Evolutionary conservation across 139 green algal species (phyloP).

Genomic region (Chlorokybus atmophyticus): DNA sequence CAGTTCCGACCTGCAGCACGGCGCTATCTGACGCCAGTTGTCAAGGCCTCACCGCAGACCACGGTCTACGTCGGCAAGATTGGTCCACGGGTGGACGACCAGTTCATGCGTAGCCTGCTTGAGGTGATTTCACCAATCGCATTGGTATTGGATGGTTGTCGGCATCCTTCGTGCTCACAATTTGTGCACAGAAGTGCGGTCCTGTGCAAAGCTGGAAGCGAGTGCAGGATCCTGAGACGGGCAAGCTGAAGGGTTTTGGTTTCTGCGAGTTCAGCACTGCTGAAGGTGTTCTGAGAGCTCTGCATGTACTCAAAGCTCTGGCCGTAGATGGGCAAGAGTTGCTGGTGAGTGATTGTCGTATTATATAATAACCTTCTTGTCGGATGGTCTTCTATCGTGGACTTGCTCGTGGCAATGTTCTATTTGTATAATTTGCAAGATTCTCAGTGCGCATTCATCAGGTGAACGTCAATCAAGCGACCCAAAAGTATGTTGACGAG

Average conservation of each 20-base stretch:
- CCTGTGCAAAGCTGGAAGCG: constrained; percentile 72
- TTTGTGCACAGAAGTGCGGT: constrained; percentile 65
- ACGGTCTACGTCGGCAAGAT: constrained; percentile 51
- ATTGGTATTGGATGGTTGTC: too few relatives aligned
- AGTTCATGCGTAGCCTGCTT: constrained; percentile 49
- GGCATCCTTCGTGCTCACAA: too few relatives aligned
- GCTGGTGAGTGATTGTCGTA: too few relatives aligned
- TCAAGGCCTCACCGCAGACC: too few relatives aligned
- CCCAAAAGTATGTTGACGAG: constrained; percentile 36
- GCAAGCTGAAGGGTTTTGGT: constrained; percentile 68
- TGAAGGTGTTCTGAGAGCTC: constrained; percentile 41
- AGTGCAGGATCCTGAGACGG: constrained; percentile 54
- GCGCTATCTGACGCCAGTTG: too few relatives aligned
- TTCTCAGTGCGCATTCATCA: too few relatives aligned
- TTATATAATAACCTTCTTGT: too few relatives aligned
- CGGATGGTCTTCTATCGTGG: too few relatives aligned
- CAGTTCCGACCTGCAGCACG: too few relatives aligned
- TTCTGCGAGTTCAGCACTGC: constrained; percentile 69
- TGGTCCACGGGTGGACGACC: constrained; percentile 52
- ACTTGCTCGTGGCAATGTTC: too few relatives aligned
- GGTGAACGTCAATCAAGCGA: constrained; percentile 22
- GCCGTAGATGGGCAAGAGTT: constrained; percentile 67
- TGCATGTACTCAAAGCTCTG: constrained; percentile 30
- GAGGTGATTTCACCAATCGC: too few relatives aligned
- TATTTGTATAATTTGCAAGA: too few relatives aligned